Evolutionary conservation across 306 rosid genomes (phyloP), one percentile per base, ranked within the genome.

Genomic region (Lupinus albus): DNA sequence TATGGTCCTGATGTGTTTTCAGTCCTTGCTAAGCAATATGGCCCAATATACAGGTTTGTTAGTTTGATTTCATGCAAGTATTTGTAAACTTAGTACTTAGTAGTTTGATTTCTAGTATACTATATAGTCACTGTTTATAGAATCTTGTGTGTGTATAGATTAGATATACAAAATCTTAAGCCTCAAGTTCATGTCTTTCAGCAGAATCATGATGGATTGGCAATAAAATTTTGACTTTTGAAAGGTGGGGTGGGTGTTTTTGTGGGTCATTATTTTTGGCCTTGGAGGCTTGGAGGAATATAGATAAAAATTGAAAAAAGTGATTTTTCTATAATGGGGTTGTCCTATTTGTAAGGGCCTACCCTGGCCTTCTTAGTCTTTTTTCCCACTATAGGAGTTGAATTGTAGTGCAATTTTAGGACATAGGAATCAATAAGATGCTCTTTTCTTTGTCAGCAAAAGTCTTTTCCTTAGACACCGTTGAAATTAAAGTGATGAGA

Each of bases 1-100:
- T 66, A 93, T 46, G 99, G 99, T 25, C 96, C 96, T 21, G 89
- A 93, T 64, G 64, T 93, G 8, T 93, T 93, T 94, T 88, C 97
- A 4, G 80, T 93, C 68, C 87, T 93, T 16, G 90, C 99, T 77
- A 82, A 88, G 59, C 85, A 80, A 69, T 93, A 87, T 64, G 98
- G 98, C 61, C 95, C 98, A 47, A 83, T 92, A 76, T 92, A 83
- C 95, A 92, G 98, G 98, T 92, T 38, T 41, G 73, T 39, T 39
- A 1, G 11, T 2, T 39, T 9, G 2, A 70, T 66, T 4, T 2
- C 30, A 25, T 25, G 30, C 4, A 25, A 25, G 2, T 25, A 25
- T 25, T 25, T 25, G 30, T 25, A 25, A 25, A 25, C 30, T 25
- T 25, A 25, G 30, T 25, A 25, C 30, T 25, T 25, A 25, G 30